phyloP scores from a whole-genome alignment of 345 rosid genomes.

The Gossypium thurberi region DNA sequence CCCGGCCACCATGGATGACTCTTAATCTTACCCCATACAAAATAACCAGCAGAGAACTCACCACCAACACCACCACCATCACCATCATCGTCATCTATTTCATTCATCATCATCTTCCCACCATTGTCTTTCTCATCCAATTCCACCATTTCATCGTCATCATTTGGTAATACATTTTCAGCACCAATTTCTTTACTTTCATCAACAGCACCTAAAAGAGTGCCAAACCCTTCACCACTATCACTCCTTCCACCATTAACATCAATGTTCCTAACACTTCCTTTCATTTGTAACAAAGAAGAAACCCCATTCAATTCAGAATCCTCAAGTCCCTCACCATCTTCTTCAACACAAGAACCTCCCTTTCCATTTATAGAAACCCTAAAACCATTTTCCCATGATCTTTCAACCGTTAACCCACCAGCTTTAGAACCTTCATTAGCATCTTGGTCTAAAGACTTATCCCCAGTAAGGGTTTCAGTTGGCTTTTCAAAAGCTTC shows the following conservation, averaged over 20 bases:
- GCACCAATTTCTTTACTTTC: slow-evolving; percentile 18
- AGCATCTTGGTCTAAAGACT: slow-evolving; percentile 18
- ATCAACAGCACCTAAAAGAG: slow-evolving; percentile 33
- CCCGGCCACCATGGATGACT: slow-evolving; percentile 99
- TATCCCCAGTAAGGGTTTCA: slow-evolving; percentile 13
- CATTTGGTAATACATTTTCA: slow-evolving; percentile 6
- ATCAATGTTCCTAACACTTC: slow-evolving; percentile 10
- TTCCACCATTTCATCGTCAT: slow-evolving; percentile 7
- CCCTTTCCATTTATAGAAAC: slow-evolving; percentile 36
- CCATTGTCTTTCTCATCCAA: slow-evolving; percentile 9
- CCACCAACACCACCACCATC: slow-evolving; percentile 11
- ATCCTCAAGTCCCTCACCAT: slow-evolving; percentile 38
- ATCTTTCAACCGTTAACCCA: slow-evolving; percentile 4
- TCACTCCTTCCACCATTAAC: slow-evolving; percentile 15
- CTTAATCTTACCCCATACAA: slow-evolving; percentile 91
- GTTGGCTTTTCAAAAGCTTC: slow-evolving; percentile 21
- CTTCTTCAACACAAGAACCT: slow-evolving; percentile 9
- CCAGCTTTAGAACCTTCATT: slow-evolving; percentile 7
- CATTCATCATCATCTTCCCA: slow-evolving; percentile 9
- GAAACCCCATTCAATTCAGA: slow-evolving; percentile 65
- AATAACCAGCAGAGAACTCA: slow-evolving; percentile 67
- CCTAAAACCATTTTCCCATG: slow-evolving; percentile 35
- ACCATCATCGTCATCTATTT: slow-evolving; percentile 15
- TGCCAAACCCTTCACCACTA: slow-evolving; percentile 23
- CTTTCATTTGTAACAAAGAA: slow-evolving; percentile 54